Conservation (phyloP, 2,329 filamentous ascomycete genomes). For the Paraphaeosphaeria minitans region DNA sequence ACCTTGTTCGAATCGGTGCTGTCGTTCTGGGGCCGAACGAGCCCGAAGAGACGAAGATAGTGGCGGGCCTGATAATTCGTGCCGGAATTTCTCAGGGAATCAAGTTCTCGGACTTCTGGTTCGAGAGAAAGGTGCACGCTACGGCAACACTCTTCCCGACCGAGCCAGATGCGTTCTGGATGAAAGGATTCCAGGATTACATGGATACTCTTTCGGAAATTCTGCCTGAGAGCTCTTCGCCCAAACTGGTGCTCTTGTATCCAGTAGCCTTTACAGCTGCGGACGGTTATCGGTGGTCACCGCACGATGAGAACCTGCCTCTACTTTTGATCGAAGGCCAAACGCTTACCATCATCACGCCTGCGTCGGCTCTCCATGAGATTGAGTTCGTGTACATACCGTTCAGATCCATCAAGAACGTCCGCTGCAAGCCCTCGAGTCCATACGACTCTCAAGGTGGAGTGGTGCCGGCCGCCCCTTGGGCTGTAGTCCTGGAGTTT, state of each 20-base stretch:
- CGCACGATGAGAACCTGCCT: slow-evolving; percentile 15
- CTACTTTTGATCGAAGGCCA: slow-evolving; percentile 25
- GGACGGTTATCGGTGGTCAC: slow-evolving; percentile 30
- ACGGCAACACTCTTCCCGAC: slow-evolving; percentile 32
- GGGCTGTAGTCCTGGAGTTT: slow-evolving; percentile 28
- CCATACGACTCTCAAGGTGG: slow-evolving; percentile 29
- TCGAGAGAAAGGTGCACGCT: slow-evolving; percentile 26
- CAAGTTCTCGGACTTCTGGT: slow-evolving; percentile 35
- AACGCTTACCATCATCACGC: slow-evolving; percentile 28
- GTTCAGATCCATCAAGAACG: slow-evolving; percentile 24
- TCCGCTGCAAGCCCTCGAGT: slow-evolving; percentile 15
- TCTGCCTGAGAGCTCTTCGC: slow-evolving; percentile 11
- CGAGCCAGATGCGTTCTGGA: slow-evolving; percentile 27
- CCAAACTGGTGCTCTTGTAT: slow-evolving; percentile 27
- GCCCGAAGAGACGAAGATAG: slow-evolving; percentile 37
- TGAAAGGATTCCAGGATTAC: slow-evolving; percentile 33
- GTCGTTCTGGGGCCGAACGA: slow-evolving; percentile 29
- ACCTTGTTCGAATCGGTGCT: slow-evolving; percentile 27
- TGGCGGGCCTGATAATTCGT: slow-evolving; percentile 39
- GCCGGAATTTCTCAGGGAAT: slow-evolving; percentile 28
- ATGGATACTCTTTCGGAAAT: slow-evolving; percentile 31
- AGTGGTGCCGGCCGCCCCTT: slow-evolving; percentile 22
- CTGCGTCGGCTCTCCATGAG: slow-evolving; percentile 20
- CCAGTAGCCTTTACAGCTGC: slow-evolving; percentile 27
- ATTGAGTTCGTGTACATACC: slow-evolving; percentile 38